Conservation (phyloP, 768 basidiomycete genomes). For the Chalciporus chontae region DNA sequence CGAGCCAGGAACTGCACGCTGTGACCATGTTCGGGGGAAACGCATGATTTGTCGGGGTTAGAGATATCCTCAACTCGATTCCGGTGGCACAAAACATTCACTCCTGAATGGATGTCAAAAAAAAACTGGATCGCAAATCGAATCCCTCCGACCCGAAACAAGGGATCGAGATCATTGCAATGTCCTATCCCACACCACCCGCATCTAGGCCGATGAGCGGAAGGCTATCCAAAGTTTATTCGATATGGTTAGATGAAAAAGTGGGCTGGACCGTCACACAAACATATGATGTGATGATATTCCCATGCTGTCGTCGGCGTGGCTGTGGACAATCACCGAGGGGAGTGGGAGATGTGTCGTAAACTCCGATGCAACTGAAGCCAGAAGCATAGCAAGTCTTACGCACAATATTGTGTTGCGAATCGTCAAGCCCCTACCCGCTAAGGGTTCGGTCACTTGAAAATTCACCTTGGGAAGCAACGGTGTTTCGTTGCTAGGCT, state of each 20-base stretch:
- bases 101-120: not conserved
- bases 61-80: not conserved
- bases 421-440: not conserved
- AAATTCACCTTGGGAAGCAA: not conserved
- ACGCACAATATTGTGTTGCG: not conserved
- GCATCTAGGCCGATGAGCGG: not conserved
- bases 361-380: slow-evolving; percentile 8
- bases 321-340: slow-evolving; percentile 6
- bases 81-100: no score
- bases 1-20: slow-evolving; percentile 3
- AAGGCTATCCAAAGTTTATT: slow-evolving; percentile 1
- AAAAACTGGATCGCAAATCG: not conserved
- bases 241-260: slow-evolving; percentile 21
- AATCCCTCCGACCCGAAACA: not conserved
- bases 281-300: slow-evolving; percentile 7
- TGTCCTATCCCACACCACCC: not conserved
- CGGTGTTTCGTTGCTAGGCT: not conserved
- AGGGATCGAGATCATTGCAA: slow-evolving; percentile 1
- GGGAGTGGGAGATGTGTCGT: slow-evolving; percentile 19
- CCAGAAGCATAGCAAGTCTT: not conserved
- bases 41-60: not conserved
- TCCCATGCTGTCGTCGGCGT: slow-evolving; percentile 17
- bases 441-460: not conserved
- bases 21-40: not conserved
- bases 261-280: not conserved